Evolutionary conservation across 1,284 basidiomycete species (phyloP).

Genomic region (Heterobasidion irregulare): DNA sequence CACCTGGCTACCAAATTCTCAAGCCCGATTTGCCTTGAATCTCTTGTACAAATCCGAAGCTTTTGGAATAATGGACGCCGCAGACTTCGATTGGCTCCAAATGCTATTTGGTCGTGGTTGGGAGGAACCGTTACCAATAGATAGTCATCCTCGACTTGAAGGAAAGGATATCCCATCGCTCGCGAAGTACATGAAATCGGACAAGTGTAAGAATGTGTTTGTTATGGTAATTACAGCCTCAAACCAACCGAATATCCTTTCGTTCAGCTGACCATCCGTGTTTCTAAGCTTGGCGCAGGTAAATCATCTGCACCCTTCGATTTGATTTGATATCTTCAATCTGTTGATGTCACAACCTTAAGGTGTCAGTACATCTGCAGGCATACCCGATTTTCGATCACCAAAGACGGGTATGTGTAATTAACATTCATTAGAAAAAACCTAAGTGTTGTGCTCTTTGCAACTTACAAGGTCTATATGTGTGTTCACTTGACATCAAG

Average conservation of each 20-base stretch:
- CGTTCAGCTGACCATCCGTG: not conserved
- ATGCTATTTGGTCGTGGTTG: not conserved
- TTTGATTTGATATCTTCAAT: not conserved
- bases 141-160: constrained; percentile 16
- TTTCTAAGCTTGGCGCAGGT: constrained; percentile 18
- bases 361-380: constrained; percentile 75
- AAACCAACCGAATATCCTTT: not conserved
- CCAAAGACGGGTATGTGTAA: constrained; percentile 54
- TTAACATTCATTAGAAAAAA: too few relatives aligned
- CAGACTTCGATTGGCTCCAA: not conserved
- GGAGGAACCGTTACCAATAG: not conserved
- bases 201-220: constrained; percentile 55
- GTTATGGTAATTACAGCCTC: constrained; percentile 51
- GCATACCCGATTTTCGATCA: constrained; percentile 77
- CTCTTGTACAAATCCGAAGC: too few relatives aligned
- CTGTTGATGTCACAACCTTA: not conserved
- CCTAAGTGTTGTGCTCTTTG: not conserved
- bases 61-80: not conserved
- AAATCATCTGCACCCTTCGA: constrained; percentile 1
- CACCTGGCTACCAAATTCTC: too few relatives aligned
- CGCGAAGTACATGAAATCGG: constrained; percentile 61
- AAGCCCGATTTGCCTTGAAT: too few relatives aligned
- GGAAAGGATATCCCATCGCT: constrained; percentile 34
- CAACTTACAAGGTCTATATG: not conserved
- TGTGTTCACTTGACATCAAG: not conserved